Conservation (phyloP, 768 basidiomycete genomes). For the Tulasnella calospora region DNA sequence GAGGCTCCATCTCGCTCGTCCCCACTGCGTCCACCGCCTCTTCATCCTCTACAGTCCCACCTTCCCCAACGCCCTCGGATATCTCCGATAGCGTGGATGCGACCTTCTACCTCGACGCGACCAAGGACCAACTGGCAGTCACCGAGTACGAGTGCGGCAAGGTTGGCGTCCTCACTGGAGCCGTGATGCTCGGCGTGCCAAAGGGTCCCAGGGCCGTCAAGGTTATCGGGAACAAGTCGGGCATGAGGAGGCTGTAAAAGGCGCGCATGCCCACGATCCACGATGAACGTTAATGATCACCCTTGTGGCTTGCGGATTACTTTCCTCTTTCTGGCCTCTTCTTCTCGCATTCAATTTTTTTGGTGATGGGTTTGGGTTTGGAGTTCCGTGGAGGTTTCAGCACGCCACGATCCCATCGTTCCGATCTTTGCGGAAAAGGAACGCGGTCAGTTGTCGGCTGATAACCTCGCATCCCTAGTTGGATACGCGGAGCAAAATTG, state of each 20-base stretch:
- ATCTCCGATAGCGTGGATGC: slow-evolving; percentile 14
- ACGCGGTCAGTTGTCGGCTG: background rate
- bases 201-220: slow-evolving; percentile 16
- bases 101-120: slow-evolving; percentile 22
- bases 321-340: background rate
- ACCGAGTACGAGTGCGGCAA: slow-evolving; percentile 30
- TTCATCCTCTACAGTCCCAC: background rate
- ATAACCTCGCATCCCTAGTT: background rate
- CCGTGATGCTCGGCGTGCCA: slow-evolving; percentile 29
- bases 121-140: slow-evolving; percentile 21
- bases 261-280: background rate
- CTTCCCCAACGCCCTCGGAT: slow-evolving; percentile 12
- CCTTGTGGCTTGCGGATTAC: background rate
- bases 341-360: background rate
- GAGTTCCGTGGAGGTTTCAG: background rate
- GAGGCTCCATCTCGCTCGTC: background rate
- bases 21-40: background rate
- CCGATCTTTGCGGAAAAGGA: background rate
- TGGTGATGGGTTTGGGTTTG: background rate
- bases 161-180: slow-evolving; percentile 29
- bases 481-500: background rate
- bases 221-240: background rate
- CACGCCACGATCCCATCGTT: background rate
- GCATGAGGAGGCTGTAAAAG: background rate
- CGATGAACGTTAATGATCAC: background rate